Conservation (phyloP, 1,284 basidiomycete species). For the Calocybe gambosa region DNA sequence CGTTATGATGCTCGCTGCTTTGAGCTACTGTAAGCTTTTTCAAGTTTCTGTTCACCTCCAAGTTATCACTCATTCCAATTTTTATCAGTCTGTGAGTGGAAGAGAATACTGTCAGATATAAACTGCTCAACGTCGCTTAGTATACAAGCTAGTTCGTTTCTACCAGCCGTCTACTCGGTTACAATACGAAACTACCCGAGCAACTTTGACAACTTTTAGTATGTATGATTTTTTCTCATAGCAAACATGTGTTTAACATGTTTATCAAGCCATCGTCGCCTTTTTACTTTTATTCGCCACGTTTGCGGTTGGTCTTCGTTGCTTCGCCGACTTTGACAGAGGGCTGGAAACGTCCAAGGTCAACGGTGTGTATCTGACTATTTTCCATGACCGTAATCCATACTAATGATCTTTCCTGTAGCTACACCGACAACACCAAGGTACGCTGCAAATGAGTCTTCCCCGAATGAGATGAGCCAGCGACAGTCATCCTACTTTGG, state of each 20-base stretch:
- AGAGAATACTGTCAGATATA: neutral
- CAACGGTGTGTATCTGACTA: slow-evolving; percentile 53
- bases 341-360: slow-evolving; percentile 66
- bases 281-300: slow-evolving; percentile 68
- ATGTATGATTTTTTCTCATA: slow-evolving; percentile 23
- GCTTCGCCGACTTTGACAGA: slow-evolving; percentile 74
- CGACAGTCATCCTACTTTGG: slow-evolving; percentile 32
- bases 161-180: slow-evolving; percentile 51
- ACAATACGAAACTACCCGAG: slow-evolving; percentile 63
- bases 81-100: slow-evolving; percentile 40
- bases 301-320: slow-evolving; percentile 69
- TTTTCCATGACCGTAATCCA: slow-evolving; percentile 18
- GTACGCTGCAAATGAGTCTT: slow-evolving; percentile 31
- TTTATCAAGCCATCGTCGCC: slow-evolving; percentile 55
- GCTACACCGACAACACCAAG: slow-evolving; percentile 44
- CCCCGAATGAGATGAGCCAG: slow-evolving; percentile 40
- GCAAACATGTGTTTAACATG: neutral
- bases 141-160: slow-evolving; percentile 77
- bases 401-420: slow-evolving; percentile 21
- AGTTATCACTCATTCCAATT: slow-evolving; percentile 10
- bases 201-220: slow-evolving; percentile 78
- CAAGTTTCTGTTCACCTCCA: neutral
- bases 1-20: slow-evolving; percentile 67
- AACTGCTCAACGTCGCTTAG: slow-evolving; percentile 29
- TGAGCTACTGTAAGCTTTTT: slow-evolving; percentile 60